Conservation (phyloP, 2,329 filamentous ascomycete species). For the Madurella fahalii region DNA sequence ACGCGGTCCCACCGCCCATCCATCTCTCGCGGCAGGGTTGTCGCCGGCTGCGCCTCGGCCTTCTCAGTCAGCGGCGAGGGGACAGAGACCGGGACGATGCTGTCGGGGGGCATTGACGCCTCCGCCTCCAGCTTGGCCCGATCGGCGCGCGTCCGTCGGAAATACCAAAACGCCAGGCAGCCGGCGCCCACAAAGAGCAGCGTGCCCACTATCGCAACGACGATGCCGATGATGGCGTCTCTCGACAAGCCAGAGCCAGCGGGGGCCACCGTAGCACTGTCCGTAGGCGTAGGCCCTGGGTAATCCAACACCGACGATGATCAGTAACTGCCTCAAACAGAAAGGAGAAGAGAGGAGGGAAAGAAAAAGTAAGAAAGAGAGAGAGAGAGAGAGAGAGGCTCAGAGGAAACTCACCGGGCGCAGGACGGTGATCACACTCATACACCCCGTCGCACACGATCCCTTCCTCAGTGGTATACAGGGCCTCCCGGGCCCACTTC, state of each 20-base stretch:
- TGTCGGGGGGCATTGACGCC: too few relatives aligned
- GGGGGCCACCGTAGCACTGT: background rate
- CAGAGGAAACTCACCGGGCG: constrained; percentile 28
- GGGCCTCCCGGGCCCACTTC: constrained; percentile 23
- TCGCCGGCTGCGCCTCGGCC: too few relatives aligned
- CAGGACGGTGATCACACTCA: constrained; percentile 29
- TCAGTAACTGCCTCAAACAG: background rate
- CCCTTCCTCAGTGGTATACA: constrained; percentile 26
- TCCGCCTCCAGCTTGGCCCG: background rate
- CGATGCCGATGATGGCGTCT: constrained; percentile 24
- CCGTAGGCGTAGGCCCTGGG: too few relatives aligned
- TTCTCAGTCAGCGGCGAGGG: too few relatives aligned
- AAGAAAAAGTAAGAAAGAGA: too few relatives aligned
- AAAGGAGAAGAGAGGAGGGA: background rate
- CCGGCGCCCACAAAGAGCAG: constrained; percentile 16
- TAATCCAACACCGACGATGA: too few relatives aligned
- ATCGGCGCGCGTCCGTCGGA: constrained; percentile 8
- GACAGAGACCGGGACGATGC: too few relatives aligned
- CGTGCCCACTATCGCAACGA: constrained; percentile 22
- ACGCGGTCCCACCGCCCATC: constrained; percentile 15
- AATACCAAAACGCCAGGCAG: constrained; percentile 18
- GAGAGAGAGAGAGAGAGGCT: background rate
- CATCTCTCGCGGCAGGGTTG: constrained; percentile 8
- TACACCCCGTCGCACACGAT: constrained; percentile 30
- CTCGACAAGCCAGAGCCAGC: constrained; percentile 14